A percentile compares a stretch with the other conserved stretches of the same genome.
These are phyloP conservation scores for Cystofilobasidium ferigula DNA, from an alignment of 768 basidiomycete genomes.

Conservation along the genomic window DNA sequence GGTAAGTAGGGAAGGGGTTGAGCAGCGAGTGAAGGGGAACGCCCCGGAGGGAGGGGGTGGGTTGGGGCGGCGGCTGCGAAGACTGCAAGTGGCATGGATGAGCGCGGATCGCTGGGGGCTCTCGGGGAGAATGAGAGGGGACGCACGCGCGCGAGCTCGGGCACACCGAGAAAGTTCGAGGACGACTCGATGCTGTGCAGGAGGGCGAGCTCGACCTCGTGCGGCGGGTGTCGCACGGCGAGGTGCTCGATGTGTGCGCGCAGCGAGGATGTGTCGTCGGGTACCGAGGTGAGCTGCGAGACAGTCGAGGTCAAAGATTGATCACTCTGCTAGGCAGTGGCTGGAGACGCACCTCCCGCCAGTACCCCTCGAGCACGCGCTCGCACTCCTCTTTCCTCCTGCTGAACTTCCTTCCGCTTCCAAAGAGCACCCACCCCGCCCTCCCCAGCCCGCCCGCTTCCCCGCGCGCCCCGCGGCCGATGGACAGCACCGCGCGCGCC, in stretches of 20 bases:
- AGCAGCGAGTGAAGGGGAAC: background rate
- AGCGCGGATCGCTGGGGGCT: too few relatives aligned
- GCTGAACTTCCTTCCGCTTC: background rate
- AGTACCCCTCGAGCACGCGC: background rate
- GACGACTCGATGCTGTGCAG: background rate
- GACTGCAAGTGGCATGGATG: too few relatives aligned
- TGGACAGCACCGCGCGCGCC: background rate
- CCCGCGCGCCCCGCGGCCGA: background rate
- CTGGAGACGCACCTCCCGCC: background rate
- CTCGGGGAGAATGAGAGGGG: background rate
- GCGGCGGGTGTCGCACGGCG: background rate
- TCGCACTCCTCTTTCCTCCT: background rate
- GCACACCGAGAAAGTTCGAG: background rate
- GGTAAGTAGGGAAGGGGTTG: constrained; percentile 1
- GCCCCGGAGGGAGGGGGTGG: background rate
- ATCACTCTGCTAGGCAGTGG: background rate
- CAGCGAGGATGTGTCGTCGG: background rate
- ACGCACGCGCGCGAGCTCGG: background rate
- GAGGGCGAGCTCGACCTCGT: background rate
- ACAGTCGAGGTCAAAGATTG: background rate
- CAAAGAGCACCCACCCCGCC: background rate
- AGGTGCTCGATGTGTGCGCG: background rate
- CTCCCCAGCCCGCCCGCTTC: background rate
- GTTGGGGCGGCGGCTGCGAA: background rate
- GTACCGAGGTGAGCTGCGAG: background rate